These are phyloP conservation scores for Chionographis japonica DNA, from an alignment of 106 monocot species.

Conservation along the genomic window DNA sequence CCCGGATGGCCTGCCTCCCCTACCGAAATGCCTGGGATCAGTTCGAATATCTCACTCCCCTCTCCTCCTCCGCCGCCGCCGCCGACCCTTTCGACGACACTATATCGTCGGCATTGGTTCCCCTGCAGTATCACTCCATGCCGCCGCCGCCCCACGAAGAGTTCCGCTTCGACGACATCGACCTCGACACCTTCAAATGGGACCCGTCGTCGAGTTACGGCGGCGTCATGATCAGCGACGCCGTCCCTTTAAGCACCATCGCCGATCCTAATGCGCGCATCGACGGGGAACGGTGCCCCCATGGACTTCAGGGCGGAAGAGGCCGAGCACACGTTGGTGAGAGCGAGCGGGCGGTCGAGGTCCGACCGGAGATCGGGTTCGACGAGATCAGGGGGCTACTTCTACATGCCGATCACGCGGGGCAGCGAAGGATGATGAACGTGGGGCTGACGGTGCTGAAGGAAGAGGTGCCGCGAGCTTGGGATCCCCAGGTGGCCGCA, in stretches of 20 bases:
- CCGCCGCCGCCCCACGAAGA: neutral
- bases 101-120: neutral
- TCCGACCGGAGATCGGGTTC: conserved; percentile 35
- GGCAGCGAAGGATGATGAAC: conserved; percentile 71
- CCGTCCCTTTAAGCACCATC: neutral
- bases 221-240: neutral
- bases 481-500: conserved; percentile 82
- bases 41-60: too few relatives aligned
- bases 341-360: conserved; percentile 10
- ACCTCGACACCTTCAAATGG: conserved; percentile 8
- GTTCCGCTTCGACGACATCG: conserved; percentile 11
- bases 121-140: neutral
- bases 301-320: neutral
- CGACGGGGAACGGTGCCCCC: neutral
- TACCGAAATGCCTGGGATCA: neutral
- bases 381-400: conserved; percentile 55
- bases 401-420: conserved; percentile 66
- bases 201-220: neutral
- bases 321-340: neutral
- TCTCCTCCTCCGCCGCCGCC: neutral
- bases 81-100: neutral
- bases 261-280: neutral
- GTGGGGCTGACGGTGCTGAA: conserved; percentile 74
- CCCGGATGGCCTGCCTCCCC: neutral
- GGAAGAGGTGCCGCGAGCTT: conserved; percentile 75